Evolutionary conservation across 2,329 filamentous ascomycete genomes (phyloP).

Genomic region (Mariannaea elegans): DNA sequence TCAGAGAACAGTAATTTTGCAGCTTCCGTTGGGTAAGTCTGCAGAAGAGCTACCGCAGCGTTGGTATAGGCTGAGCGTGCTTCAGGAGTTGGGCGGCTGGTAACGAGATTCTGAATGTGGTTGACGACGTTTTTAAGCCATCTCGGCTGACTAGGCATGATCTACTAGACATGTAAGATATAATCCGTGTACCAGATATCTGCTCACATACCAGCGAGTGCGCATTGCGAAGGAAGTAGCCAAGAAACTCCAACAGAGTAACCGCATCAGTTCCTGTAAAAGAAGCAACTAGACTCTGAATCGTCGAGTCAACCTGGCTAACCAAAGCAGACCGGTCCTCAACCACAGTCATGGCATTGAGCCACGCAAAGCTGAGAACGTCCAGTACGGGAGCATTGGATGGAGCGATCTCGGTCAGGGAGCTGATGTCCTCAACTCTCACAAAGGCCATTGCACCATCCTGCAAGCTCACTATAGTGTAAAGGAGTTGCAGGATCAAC

Average conservation of each 20-base stretch:
- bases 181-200: background rate
- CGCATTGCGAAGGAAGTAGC: constrained; percentile 59
- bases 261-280: constrained; percentile 69
- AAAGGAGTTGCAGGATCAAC: constrained; percentile 65
- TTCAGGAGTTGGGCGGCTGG: constrained; percentile 62
- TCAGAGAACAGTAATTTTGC: constrained; percentile 63
- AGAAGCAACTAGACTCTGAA: constrained; percentile 59
- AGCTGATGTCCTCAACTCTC: constrained; percentile 59
- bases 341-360: constrained; percentile 53
- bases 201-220: constrained; percentile 54
- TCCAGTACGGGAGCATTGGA: constrained; percentile 63
- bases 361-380: constrained; percentile 65
- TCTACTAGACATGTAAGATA: constrained; percentile 45
- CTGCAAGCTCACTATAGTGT: constrained; percentile 61
- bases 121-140: constrained; percentile 61
- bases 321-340: constrained; percentile 44
- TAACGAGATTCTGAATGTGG: constrained; percentile 63
- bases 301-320: constrained; percentile 55
- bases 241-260: constrained; percentile 67
- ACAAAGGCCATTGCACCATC: constrained; percentile 61
- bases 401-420: constrained; percentile 66
- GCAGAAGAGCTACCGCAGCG: constrained; percentile 65
- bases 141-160: constrained; percentile 56
- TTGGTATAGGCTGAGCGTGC: constrained; percentile 68
- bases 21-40: constrained; percentile 59